Conservation (phyloP, 2,329 filamentous ascomycete species). For the Talaromyces sp. region DNA sequence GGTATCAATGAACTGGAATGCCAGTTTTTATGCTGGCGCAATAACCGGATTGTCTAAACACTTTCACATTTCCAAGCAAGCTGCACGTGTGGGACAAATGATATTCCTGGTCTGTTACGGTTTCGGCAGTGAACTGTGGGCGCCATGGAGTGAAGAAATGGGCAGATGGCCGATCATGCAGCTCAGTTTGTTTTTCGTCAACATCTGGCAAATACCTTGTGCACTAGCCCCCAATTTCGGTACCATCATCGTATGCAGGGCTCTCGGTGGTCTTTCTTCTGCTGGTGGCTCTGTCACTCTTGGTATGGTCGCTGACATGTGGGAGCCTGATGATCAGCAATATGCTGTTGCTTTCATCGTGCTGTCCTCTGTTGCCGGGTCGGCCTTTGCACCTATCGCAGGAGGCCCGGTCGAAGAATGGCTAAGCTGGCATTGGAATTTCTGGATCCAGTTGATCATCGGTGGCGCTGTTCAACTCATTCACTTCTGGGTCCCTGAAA, state of each 20-base stretch:
- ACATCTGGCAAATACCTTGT: constrained; percentile 70
- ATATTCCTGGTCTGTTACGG: constrained; percentile 75
- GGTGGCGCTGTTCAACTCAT: constrained; percentile 52
- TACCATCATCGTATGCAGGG: constrained; percentile 64
- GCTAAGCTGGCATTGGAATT: constrained; percentile 56
- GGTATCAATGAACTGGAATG: constrained; percentile 74
- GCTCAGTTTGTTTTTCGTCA: constrained; percentile 67
- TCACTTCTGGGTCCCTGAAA: constrained; percentile 54
- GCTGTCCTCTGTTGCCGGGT: constrained; percentile 54
- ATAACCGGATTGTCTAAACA: constrained; percentile 60
- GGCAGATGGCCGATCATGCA: constrained; percentile 73
- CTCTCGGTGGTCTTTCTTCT: constrained; percentile 60
- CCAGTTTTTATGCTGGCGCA: constrained; percentile 67
- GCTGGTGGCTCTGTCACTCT: constrained; percentile 63
- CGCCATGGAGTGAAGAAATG: constrained; percentile 79
- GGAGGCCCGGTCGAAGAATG: constrained; percentile 52
- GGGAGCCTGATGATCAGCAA: constrained; percentile 54
- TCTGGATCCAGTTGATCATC: constrained; percentile 61
- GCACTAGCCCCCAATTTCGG: constrained; percentile 68
- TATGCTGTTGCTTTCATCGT: constrained; percentile 60
- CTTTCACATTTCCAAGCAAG: constrained; percentile 64
- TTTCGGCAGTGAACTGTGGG: constrained; percentile 83
- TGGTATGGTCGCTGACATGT: constrained; percentile 63
- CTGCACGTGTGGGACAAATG: constrained; percentile 67
- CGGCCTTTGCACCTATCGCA: constrained; percentile 46